These are phyloP conservation scores for Ormosia semicastrata DNA, from an alignment of 306 rosid species.

Conservation along the genomic window DNA sequence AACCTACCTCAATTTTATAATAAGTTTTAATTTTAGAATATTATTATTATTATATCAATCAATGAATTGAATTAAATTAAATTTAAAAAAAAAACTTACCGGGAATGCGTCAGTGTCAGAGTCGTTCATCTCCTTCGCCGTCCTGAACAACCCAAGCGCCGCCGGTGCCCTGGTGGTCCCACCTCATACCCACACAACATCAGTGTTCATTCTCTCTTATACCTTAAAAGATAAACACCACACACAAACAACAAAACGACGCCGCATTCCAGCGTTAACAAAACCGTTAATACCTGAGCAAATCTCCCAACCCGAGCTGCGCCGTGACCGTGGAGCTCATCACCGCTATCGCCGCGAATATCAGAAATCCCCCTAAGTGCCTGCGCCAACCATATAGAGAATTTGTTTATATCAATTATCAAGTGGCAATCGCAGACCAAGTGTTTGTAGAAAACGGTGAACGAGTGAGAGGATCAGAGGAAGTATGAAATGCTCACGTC, in stretches of 20 bases:
- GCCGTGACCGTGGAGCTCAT: constrained; percentile 45
- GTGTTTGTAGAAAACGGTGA: background rate
- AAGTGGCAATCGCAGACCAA: background rate
- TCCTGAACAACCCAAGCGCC: constrained; percentile 23
- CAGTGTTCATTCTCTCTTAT: background rate
- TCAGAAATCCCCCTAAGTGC: constrained; percentile 71
- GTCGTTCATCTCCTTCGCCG: constrained; percentile 24
- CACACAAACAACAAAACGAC: constrained; percentile 10
- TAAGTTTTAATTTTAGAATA: too few species aligned
- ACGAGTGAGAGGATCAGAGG: background rate
- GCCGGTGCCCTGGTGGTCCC: constrained; percentile 44
- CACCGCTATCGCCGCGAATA: constrained; percentile 53
- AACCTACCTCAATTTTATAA: background rate
- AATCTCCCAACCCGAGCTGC: constrained; percentile 27
- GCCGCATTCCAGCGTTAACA: background rate
- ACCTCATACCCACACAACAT: background rate
- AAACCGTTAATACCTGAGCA: constrained; percentile 47
- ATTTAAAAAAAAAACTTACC: constrained; percentile 28
- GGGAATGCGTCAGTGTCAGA: constrained; percentile 18
- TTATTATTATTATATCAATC: background rate
- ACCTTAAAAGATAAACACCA: background rate
- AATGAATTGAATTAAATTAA: background rate
- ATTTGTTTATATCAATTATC: background rate
- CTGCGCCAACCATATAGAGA: constrained; percentile 27
- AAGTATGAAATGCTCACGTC: constrained; percentile 50